Evolutionary conservation across 331 rosid species (phyloP).

Genomic region (Acacia concinna): DNA sequence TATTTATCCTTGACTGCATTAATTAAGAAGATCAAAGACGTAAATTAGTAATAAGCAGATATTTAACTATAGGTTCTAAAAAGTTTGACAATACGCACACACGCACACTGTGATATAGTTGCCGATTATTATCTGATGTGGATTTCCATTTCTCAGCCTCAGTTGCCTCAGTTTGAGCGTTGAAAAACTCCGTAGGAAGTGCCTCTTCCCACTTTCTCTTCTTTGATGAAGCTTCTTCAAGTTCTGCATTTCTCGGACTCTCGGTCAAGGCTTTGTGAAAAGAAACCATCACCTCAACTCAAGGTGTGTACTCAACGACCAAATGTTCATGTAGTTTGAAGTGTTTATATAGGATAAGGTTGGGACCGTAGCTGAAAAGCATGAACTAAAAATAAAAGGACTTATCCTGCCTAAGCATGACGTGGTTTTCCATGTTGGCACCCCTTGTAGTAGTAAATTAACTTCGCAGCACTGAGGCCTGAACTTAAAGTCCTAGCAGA

Average conservation of each 20-base stretch:
- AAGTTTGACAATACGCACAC: constrained; percentile 39
- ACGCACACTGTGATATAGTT: constrained; percentile 57
- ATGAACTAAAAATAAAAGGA: constrained; percentile 20
- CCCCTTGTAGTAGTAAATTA: constrained; percentile 9
- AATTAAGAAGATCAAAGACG: not conserved
- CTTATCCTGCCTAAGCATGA: constrained; percentile 50
- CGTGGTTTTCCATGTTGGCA: constrained; percentile 52
- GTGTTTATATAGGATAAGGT: constrained; percentile 61
- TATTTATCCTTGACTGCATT: constrained; percentile 61
- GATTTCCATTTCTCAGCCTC: constrained; percentile 41
- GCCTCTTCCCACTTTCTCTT: constrained; percentile 78
- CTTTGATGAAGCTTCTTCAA: constrained; percentile 54
- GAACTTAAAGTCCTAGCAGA: constrained; percentile 27
- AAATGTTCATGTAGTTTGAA: constrained; percentile 35
- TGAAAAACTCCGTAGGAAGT: constrained; percentile 34
- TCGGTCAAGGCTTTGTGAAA: constrained; percentile 54
- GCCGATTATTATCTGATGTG: constrained; percentile 60
- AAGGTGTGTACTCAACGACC: constrained; percentile 5
- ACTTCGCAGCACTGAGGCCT: constrained; percentile 21
- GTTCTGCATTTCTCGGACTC: constrained; percentile 47
- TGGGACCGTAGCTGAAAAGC: constrained; percentile 12
- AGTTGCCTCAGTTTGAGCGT: constrained; percentile 39
- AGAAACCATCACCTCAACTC: constrained; percentile 52
- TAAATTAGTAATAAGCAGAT: not conserved
- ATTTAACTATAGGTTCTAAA: not conserved